Evolutionary conservation across 2,329 filamentous ascomycete genomes (phyloP).

Genomic region (Cryphonectria naterciae): DNA sequence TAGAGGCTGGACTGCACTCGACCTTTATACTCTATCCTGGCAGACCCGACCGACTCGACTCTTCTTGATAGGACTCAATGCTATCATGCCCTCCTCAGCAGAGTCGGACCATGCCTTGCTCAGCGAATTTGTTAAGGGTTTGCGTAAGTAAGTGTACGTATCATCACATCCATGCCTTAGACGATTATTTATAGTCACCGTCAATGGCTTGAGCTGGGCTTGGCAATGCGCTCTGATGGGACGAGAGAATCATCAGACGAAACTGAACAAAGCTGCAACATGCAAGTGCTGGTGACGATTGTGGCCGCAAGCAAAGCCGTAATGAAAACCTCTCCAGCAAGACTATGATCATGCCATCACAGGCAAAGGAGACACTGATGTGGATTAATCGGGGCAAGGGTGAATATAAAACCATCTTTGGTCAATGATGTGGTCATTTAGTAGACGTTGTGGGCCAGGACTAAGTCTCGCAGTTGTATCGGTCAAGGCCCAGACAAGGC

Average conservation of each 20-base stretch:
- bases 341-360: too few species aligned
- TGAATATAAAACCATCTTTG: background rate
- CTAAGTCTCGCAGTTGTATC: background rate
- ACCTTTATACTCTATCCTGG: background rate
- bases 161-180: background rate
- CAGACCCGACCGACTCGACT: background rate
- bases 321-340: background rate
- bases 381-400: background rate
- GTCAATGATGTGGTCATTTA: background rate
- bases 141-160: background rate
- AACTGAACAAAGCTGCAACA: background rate
- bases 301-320: background rate
- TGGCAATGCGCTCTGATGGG: background rate
- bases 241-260: background rate
- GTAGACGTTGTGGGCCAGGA: background rate
- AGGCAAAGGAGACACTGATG: too few species aligned
- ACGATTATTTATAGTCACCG: background rate
- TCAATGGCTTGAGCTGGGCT: background rate
- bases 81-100: background rate
- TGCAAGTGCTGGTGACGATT: background rate
- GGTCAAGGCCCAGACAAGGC: background rate
- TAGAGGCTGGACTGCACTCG: background rate
- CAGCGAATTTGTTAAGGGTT: background rate
- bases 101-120: background rate
- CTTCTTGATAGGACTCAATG: background rate